Evolutionary conservation across 2,329 filamentous ascomycete species (phyloP).

Genomic region (Remersonia thermophila): DNA sequence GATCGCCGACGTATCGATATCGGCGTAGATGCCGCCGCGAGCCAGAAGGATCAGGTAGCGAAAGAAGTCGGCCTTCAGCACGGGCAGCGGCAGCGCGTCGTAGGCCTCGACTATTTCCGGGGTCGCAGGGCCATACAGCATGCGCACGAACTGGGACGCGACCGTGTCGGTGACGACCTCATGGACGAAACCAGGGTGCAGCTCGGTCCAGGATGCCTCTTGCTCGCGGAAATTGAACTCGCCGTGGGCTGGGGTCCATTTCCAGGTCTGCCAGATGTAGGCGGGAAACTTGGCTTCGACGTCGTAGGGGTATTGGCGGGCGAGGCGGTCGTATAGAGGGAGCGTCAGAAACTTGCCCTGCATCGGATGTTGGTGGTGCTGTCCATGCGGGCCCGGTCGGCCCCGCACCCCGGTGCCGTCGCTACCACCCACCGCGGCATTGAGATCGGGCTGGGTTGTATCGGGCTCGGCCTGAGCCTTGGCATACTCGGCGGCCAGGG

Average conservation of each 20-base stretch:
- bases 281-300: slow-evolving; percentile 80
- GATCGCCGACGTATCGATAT: slow-evolving; percentile 84
- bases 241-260: slow-evolving; percentile 63
- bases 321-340: slow-evolving; percentile 66
- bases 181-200: slow-evolving; percentile 86
- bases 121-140: slow-evolving; percentile 67
- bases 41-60: slow-evolving; percentile 56
- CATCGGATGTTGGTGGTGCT: slow-evolving; percentile 23
- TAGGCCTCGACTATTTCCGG: slow-evolving; percentile 72
- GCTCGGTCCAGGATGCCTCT: slow-evolving; percentile 79
- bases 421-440: slow-evolving; percentile 8
- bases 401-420: slow-evolving; percentile 38
- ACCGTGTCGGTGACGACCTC: slow-evolving; percentile 92
- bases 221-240: slow-evolving; percentile 71
- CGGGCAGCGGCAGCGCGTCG: slow-evolving; percentile 56
- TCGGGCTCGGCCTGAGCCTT: slow-evolving; percentile 14
- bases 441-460: slow-evolving; percentile 4
- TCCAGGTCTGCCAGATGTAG: slow-evolving; percentile 99
- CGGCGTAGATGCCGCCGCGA: slow-evolving; percentile 60
- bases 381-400: neutral
- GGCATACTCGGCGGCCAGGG: slow-evolving; percentile 21
- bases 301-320: slow-evolving; percentile 90
- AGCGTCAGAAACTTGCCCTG: slow-evolving; percentile 63
- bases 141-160: slow-evolving; percentile 65
- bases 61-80: slow-evolving; percentile 71